Evolutionary conservation across 202 grass and related monocot genomes (phyloP), one percentile per base, ranked within the genome.

Genomic region (Tripidium arundinaceum): DNA sequence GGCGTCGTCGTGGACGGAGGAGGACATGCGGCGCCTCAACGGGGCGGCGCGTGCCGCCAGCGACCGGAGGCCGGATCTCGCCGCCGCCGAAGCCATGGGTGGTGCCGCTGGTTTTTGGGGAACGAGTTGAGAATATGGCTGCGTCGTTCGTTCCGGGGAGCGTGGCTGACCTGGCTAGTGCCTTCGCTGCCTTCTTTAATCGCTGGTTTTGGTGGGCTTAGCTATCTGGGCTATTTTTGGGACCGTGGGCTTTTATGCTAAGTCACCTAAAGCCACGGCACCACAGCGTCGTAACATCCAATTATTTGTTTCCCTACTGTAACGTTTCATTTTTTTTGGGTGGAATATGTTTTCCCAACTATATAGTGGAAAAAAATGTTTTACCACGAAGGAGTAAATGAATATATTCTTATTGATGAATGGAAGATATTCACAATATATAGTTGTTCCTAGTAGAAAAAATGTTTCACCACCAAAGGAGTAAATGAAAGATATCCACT

Each of bases 1-100:
- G 4, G 89, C 92, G 57, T 98, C 95, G 73, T 98, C 92, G 84
- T 98, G 85, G 52, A n/a, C 82, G 47, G 94, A 85, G 67, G 91
- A 88, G 75, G 90, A 98, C 78, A 90, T 90, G 68, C 88, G 87
- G 78, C 88, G 84, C 37, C 59, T 65, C 31, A 49, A 69, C 7
- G 86, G 61, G 21, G 62, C 81, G 1, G 82, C 84, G 75, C 87
- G 77, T 55, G 71, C 62, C 84, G 83, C 85, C 77, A 93, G 85
- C 4, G 83, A 94, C 61, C 94, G 92, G 15, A 94, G 85, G 52
- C 87, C 83, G 83, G 88, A 91, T 87, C 81, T 98, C 88, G 92
- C 90, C 78, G 89, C 87, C 79, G 81, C 72, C 42, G 83, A 71
- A 79, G 94, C 90, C 90, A 94, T 98, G 70, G 69, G 73, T 90